Conservation (phyloP, 306 rosid species). For the Elaeagnus macrophylla region DNA sequence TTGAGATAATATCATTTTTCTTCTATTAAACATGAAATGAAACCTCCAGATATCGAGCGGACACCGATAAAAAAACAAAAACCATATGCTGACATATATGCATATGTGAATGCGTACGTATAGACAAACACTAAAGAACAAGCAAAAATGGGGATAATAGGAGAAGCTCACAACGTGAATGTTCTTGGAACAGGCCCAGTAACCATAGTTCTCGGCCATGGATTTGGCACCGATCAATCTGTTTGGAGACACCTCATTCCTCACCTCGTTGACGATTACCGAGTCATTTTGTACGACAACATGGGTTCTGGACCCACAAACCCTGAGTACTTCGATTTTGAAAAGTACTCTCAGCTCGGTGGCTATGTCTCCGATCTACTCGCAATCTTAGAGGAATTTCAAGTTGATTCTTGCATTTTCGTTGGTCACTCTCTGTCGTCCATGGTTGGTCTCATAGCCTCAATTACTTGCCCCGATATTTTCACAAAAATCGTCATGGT, state of each 20-base stretch:
- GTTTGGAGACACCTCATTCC: constrained; percentile 74
- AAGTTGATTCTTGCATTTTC: constrained; percentile 42
- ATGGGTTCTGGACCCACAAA: constrained; percentile 89
- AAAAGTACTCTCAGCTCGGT: constrained; percentile 47
- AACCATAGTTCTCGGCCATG: constrained; percentile 52
- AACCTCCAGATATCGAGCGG: too few species aligned
- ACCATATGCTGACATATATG: too few species aligned
- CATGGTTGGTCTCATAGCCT: constrained; percentile 59
- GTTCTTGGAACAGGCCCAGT: constrained; percentile 42
- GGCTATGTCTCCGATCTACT: constrained; percentile 64
- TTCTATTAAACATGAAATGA: too few species aligned
- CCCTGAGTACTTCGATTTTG: constrained; percentile 77
- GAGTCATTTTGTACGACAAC: constrained; percentile 53
- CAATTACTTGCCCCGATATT: constrained; percentile 61
- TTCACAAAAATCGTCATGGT: constrained; percentile 56
- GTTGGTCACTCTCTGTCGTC: constrained; percentile 83
- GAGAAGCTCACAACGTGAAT: constrained; percentile 75
- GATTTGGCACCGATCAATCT: constrained; percentile 82
- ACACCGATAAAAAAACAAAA: too few species aligned
- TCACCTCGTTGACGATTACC: constrained; percentile 42
- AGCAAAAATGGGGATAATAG: constrained; percentile 48
- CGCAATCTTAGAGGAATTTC: constrained; percentile 54
- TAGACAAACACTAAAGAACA: neutral
- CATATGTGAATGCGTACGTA: too few species aligned
- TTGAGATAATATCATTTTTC: too few species aligned